Evolutionary conservation across 1,284 basidiomycete genomes (phyloP).

Genomic region (Phylloboletellus chloephorus): DNA sequence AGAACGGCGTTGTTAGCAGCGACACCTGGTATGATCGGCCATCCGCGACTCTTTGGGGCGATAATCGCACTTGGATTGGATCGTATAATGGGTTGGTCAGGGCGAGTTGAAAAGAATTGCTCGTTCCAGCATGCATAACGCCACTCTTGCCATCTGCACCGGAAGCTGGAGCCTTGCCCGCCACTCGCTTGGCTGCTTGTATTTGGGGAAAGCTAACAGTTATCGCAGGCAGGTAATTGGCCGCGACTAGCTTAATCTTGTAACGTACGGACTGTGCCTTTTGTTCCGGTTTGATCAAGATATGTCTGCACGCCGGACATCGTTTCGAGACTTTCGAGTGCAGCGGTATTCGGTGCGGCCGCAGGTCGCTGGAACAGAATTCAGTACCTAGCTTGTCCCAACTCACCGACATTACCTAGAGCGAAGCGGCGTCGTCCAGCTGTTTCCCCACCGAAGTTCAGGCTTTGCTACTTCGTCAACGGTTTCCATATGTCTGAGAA

Average conservation of each 20-base stretch:
- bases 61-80: constrained; percentile 82
- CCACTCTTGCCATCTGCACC: constrained; percentile 40
- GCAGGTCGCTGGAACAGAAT: constrained; percentile 58
- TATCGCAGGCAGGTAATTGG: constrained; percentile 88
- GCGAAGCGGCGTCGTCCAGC: constrained; percentile 68
- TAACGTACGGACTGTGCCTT: constrained; percentile 90
- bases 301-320: constrained; percentile 90
- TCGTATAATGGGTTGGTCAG: constrained; percentile 93
- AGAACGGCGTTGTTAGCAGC: constrained; percentile 70
- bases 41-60: constrained; percentile 54
- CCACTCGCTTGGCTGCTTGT: constrained; percentile 43
- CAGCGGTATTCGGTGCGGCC: constrained; percentile 84
- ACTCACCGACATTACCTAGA: constrained; percentile 43
- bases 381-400: constrained; percentile 1
- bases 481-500: constrained; percentile 57
- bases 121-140: constrained; percentile 65
- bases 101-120: constrained; percentile 83
- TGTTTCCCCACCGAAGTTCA: constrained; percentile 77
- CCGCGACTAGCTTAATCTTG: constrained; percentile 96
- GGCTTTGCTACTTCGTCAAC: constrained; percentile 63
- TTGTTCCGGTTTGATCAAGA: constrained; percentile 96
- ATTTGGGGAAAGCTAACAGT: constrained; percentile 65
- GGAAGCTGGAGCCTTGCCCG: constrained; percentile 38
- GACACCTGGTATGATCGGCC: constrained; percentile 60
- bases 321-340: constrained; percentile 93